Evolutionary conservation across 164 flowering plant genomes (phyloP).

Genomic region (Macadamia integrifolia): DNA sequence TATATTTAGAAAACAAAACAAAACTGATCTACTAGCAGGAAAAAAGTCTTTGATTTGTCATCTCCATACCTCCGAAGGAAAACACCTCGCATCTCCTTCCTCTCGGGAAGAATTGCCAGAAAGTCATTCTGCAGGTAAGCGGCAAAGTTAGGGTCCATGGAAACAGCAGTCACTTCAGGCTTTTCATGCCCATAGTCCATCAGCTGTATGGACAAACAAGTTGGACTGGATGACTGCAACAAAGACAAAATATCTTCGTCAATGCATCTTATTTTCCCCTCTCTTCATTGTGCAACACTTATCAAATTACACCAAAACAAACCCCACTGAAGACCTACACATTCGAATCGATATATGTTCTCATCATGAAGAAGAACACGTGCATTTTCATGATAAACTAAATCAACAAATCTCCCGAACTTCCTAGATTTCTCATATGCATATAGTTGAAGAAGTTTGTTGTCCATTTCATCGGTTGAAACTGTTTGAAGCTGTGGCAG

Average conservation of each 20-base stretch:
- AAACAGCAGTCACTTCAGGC: constrained; percentile 69
- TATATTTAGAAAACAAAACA: background rate
- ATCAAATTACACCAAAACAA: constrained; percentile 5
- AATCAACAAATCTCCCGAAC: constrained; percentile 40
- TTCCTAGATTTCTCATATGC: constrained; percentile 62
- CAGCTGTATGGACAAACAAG: constrained; percentile 69
- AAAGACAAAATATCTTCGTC: background rate
- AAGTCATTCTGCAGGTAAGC: constrained; percentile 69
- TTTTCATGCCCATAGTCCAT: constrained; percentile 82
- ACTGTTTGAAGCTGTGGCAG: constrained; percentile 55
- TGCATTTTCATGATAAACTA: constrained; percentile 80
- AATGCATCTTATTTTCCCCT: background rate
- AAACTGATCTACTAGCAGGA: background rate
- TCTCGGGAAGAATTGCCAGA: constrained; percentile 45
- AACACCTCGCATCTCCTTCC: constrained; percentile 51
- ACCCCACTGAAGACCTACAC: constrained; percentile 44
- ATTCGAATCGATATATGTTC: constrained; percentile 80
- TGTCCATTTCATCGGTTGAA: constrained; percentile 64
- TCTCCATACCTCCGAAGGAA: constrained; percentile 58
- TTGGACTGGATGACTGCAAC: constrained; percentile 57
- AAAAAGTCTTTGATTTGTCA: background rate
- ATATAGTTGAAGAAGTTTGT: constrained; percentile 66
- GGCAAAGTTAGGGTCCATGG: constrained; percentile 78
- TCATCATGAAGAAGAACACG: constrained; percentile 86
- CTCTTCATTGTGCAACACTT: background rate